Base-by-base conservation (phyloP, 495 filamentous ascomycete genomes). In the Podospora pseudoanserina region DNA sequence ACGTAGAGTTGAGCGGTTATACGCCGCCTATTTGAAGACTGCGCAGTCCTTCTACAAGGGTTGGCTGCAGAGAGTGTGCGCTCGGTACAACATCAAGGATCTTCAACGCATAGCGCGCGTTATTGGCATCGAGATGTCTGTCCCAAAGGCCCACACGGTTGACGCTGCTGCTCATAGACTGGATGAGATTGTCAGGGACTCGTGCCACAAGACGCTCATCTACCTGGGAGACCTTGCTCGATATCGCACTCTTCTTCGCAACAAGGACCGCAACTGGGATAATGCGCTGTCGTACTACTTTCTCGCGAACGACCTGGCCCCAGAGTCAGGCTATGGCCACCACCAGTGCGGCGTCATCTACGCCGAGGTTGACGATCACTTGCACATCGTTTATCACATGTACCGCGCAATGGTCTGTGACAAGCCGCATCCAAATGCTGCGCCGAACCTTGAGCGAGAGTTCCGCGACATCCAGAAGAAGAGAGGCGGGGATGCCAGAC, bases 261-360 rank as follows among this genome's bases (percentile, higher is more conserved):
- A 81, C 68, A 89, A 90, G 79, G 83, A 90, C 66, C 87, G 84
- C 62, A 89, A 91, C 71, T 97, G 91, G 86, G 90, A 89, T 2
- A 88, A 87, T 5, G 94, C 95, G 11, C 84, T 91, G 61, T 89
- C 89, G 7, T 97, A 94, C 77, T 99, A 99, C 74, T 83, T 86
- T 65, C 79, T 98, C 34, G 96, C 96, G 15, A 86, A 86, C 67
- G 86, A 88, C 58, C 85, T 98, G 65, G 86, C 90, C 66, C 94
- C 96, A 20, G 81, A 86, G 1, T 91, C 91, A 55, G 94, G 94
- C 32, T 84, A 86, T 30, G 90, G 92, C 54, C 89, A 96, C 73
- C 94, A 99, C 70, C 95, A 98, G 76, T 83, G 92, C 74, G 93
- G 92, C 0, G 90, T 97, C 18, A 90, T 97, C 67, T 89, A 91